Percentiles rank a stretch among this genome's conserved stretches.
phyloP scores from a whole-genome alignment of 179 eudicot species.

The Patellifolia procumbens region DNA sequence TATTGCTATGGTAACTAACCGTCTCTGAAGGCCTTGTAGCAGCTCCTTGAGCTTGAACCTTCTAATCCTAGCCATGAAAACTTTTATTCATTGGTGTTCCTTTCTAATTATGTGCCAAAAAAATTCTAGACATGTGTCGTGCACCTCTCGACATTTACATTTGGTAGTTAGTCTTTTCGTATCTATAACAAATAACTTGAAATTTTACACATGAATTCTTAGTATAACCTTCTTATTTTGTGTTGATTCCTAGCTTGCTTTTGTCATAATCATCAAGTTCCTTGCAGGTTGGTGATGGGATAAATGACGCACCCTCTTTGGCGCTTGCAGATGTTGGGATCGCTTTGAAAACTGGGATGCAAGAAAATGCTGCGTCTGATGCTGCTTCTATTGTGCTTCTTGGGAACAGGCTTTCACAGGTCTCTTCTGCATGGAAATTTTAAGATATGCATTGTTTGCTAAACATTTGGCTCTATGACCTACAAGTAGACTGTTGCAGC shows the following conservation, averaged over 20 bases:
- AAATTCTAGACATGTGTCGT: neutral
- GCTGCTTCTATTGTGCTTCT: constrained; percentile 94
- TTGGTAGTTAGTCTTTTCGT: constrained; percentile 8
- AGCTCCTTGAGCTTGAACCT: neutral
- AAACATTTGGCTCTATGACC: neutral
- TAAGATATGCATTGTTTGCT: constrained; percentile 1
- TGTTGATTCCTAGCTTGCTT: constrained; percentile 13
- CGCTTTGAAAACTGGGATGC: constrained; percentile 75
- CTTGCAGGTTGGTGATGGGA: constrained; percentile 94
- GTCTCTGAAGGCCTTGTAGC: neutral
- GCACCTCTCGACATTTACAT: neutral
- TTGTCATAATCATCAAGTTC: constrained; percentile 9
- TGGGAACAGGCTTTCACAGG: constrained; percentile 93
- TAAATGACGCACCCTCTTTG: constrained; percentile 96
- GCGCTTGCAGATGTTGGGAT: constrained; percentile 97
- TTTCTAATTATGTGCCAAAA: neutral
- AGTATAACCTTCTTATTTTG: neutral
- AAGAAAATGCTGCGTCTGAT: constrained; percentile 96
- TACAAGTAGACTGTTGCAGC: too few relatives aligned
- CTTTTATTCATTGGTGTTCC: neutral
- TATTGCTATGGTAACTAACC: constrained; percentile 77
- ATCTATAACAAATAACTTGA: neutral
- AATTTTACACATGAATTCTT: too few relatives aligned
- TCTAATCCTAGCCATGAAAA: constrained; percentile 1
- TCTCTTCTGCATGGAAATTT: constrained; percentile 21